phyloP scores from a whole-genome alignment of 768 basidiomycete genomes.

The Pisolithus marmoratus region DNA sequence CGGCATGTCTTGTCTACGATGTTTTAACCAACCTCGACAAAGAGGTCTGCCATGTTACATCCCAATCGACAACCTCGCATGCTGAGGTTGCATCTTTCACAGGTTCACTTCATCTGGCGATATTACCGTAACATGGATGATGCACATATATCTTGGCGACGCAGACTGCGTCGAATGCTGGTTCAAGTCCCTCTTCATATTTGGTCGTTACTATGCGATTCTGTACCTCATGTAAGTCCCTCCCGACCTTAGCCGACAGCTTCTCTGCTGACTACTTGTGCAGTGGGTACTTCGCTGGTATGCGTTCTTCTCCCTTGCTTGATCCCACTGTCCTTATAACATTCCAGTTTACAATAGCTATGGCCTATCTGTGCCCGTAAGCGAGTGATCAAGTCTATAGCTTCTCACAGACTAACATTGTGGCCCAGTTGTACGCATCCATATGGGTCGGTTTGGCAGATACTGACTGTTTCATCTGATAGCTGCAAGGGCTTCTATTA shows the following conservation, averaged over 20 bases:
- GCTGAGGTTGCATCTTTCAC: background rate
- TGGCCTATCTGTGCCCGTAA: background rate
- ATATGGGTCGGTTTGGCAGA: background rate
- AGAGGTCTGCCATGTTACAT: constrained; percentile 8
- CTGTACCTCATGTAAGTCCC: constrained; percentile 15
- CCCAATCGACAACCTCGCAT: background rate
- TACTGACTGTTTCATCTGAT: background rate
- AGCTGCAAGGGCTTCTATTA: constrained; percentile 15
- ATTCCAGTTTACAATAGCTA: background rate
- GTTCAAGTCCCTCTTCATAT: constrained; percentile 14
- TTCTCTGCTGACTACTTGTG: background rate
- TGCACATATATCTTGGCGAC: background rate
- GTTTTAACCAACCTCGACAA: constrained; percentile 15
- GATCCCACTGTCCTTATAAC: background rate
- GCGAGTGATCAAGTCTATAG: background rate
- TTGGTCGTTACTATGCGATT: constrained; percentile 21
- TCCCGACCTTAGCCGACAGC: too few species aligned
- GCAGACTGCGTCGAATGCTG: constrained; percentile 4
- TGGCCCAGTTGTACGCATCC: background rate
- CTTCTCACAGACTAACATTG: constrained; percentile 1
- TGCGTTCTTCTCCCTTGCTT: background rate
- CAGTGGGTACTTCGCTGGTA: background rate
- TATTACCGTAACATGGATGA: background rate
- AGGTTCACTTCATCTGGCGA: constrained; percentile 16
- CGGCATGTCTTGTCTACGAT: background rate